Evolutionary conservation across 1,284 basidiomycete species (phyloP), one percentile per base, ranked within the genome.

Genomic region (Ceratobasidium sp.): DNA sequence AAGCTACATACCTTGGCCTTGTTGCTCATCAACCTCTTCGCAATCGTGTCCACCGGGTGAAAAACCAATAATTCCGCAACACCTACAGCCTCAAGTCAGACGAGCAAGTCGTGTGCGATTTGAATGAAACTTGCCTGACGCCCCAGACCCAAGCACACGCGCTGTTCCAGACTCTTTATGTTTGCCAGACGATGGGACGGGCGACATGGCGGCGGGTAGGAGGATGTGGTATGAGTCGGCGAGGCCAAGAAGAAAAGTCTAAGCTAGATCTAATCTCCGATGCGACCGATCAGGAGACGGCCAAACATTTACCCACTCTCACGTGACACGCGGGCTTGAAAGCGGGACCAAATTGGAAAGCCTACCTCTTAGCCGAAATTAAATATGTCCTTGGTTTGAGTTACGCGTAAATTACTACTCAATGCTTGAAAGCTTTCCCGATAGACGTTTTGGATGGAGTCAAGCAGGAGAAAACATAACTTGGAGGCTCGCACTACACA

Each of bases 11-110:
- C 94, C 87, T 92, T 92, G 78, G 87, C 87, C 87, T 96, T 96
- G 90, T 99, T 98, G 83, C 95, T 96, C 97, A 99, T 99, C 78
- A 99, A 85, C 56, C 97, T 92, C 86, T 99, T 99, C 25, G 97
- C 96, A 77, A 99, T 92, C 0, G 97, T 99, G 86, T 99, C 97
- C 77, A 95, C 94, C 29, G 94, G 95, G 83, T 95, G 95, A 86
- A 96, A 96, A 59, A 96, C 89, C 80, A 97, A 85, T 77, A 99
- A 89, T 87, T 99, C 97, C 80, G 97, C 96, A 81, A 99, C 89
- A 82, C 97, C 97, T 95, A 59, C 51, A 34, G 25, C 29, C 13
- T 3, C n/a, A 43, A 69, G 59, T 37, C 7, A 49, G 70, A 57
- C 13, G 32, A 57, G 49, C 56, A 2, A 74, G 51, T 34, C 22